Percentiles rank a stretch among this genome's conserved stretches.
Conservation (phyloP, 164 flowering plant species). For the Dillenia suffruticosa region DNA sequence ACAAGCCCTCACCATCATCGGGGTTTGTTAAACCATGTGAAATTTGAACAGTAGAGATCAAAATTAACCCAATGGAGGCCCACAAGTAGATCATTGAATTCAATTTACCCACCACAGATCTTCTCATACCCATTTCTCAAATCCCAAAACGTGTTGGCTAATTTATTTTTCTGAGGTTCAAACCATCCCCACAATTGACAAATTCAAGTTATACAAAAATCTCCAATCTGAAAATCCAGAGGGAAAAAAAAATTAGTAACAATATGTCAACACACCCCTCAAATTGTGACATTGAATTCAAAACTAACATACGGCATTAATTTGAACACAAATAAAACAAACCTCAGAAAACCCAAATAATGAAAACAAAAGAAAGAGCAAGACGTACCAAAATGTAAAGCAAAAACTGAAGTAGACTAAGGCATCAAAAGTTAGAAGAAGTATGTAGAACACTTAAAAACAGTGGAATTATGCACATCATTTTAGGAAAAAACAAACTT, state of each 20-base stretch:
- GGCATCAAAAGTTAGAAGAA: neutral
- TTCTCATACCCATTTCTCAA: slow-evolving; percentile 30
- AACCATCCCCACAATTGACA: neutral
- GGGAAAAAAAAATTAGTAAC: neutral
- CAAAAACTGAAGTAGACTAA: neutral
- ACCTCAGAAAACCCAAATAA: neutral
- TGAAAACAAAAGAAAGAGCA: neutral
- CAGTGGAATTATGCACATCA: neutral
- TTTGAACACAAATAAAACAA: neutral
- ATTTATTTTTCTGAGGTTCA: neutral
- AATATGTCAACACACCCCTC: neutral
- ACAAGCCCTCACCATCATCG: slow-evolving; percentile 45
- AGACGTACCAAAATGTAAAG: neutral
- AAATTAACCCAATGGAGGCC: slow-evolving; percentile 24
- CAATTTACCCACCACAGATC: slow-evolving; percentile 29
- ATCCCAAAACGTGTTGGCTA: slow-evolving; percentile 13
- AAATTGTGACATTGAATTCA: neutral
- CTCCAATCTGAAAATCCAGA: slow-evolving; percentile 13
- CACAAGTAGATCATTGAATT: slow-evolving; percentile 34
- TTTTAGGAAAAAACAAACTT: neutral
- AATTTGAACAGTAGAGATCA: slow-evolving; percentile 29
- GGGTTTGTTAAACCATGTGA: slow-evolving; percentile 50
- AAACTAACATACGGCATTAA: too few species aligned
- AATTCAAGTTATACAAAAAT: neutral
- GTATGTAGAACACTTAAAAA: neutral